These are phyloP conservation scores for Protomyces inundatus DNA, from an alignment of 1,139 yeast genomes.

Conservation along the genomic window DNA sequence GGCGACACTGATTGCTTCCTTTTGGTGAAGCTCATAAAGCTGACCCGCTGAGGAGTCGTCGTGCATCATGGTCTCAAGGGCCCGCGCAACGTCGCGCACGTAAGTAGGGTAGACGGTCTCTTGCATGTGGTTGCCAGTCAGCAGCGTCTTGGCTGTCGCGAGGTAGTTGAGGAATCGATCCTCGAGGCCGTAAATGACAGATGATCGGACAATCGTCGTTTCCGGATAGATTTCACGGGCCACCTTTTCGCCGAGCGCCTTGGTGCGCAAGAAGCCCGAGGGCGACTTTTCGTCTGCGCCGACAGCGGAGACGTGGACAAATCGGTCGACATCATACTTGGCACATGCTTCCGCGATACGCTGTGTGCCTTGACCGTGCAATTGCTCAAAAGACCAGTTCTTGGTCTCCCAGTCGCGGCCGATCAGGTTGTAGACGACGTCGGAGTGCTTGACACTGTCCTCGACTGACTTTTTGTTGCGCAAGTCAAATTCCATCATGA, in stretches of 20 bases:
- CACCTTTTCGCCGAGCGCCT: slow-evolving; percentile 66
- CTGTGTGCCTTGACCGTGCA: slow-evolving; percentile 71
- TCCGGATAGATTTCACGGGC: slow-evolving; percentile 66
- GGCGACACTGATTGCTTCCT: slow-evolving; percentile 56
- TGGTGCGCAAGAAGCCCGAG: slow-evolving; percentile 70
- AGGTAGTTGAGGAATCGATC: slow-evolving; percentile 65
- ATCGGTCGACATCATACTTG: slow-evolving; percentile 69
- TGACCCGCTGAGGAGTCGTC: slow-evolving; percentile 78
- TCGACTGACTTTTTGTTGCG: slow-evolving; percentile 72
- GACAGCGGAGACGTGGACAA: slow-evolving; percentile 73
- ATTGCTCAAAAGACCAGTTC: slow-evolving; percentile 68
- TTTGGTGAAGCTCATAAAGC: slow-evolving; percentile 71
- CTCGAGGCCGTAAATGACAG: slow-evolving; percentile 73
- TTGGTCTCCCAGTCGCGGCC: slow-evolving; percentile 76
- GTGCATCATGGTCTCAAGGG: slow-evolving; percentile 70
- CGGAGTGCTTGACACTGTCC: slow-evolving; percentile 74
- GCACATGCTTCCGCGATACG: slow-evolving; percentile 71
- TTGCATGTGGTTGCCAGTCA: slow-evolving; percentile 61
- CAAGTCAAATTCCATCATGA: slow-evolving; percentile 65
- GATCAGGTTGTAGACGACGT: slow-evolving; percentile 72
- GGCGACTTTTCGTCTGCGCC: slow-evolving; percentile 67
- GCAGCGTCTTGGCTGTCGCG: slow-evolving; percentile 49
- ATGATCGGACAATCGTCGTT: slow-evolving; percentile 80
- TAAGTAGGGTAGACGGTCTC: slow-evolving; percentile 69
- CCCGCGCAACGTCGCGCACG: slow-evolving; percentile 72